Conservation (phyloP, 2,329 filamentous ascomycete genomes). For the Atkinsonella texensis region DNA sequence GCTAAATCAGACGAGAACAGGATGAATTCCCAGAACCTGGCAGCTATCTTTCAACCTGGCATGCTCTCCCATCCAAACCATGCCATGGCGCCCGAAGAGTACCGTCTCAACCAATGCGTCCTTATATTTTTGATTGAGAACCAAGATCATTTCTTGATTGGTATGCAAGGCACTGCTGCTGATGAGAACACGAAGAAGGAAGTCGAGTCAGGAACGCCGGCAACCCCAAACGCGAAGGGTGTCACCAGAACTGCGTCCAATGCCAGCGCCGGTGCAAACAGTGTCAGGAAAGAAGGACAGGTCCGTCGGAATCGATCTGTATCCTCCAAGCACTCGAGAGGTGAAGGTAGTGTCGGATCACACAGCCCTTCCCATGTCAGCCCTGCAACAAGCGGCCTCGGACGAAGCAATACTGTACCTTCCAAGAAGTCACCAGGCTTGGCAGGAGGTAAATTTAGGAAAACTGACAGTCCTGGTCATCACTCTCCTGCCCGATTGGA, state of each 20-base stretch:
- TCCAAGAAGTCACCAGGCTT: conserved; percentile 76
- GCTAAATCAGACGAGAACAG: conserved; percentile 94
- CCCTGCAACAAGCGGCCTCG: conserved; percentile 43
- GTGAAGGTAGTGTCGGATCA: conserved; percentile 61
- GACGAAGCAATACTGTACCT: conserved; percentile 79
- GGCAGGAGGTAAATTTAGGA: conserved; percentile 52
- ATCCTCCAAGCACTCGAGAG: conserved; percentile 74
- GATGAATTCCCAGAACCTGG: conserved; percentile 90
- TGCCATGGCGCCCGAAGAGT: conserved; percentile 91
- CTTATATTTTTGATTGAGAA: conserved; percentile 97
- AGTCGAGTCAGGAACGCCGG: conserved; percentile 56
- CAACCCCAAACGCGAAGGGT: conserved; percentile 35
- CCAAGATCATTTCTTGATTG: conserved; percentile 95
- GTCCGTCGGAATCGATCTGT: conserved; percentile 83
- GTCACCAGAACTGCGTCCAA: conserved; percentile 61
- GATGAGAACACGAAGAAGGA: conserved; percentile 62
- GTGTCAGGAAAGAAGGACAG: conserved; percentile 67
- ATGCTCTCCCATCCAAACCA: conserved; percentile 89
- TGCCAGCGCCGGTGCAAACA: conserved; percentile 79
- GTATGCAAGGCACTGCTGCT: conserved; percentile 98
- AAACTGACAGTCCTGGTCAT: conserved; percentile 18
- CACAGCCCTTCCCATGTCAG: conserved; percentile 44
- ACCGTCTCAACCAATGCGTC: conserved; percentile 90
- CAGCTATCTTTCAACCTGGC: conserved; percentile 94
- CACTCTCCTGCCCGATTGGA: conserved; percentile 24